These are phyloP conservation scores for Crithidia bombi DNA, from an alignment of 208 protist genomes.

Conservation along the genomic window DNA sequence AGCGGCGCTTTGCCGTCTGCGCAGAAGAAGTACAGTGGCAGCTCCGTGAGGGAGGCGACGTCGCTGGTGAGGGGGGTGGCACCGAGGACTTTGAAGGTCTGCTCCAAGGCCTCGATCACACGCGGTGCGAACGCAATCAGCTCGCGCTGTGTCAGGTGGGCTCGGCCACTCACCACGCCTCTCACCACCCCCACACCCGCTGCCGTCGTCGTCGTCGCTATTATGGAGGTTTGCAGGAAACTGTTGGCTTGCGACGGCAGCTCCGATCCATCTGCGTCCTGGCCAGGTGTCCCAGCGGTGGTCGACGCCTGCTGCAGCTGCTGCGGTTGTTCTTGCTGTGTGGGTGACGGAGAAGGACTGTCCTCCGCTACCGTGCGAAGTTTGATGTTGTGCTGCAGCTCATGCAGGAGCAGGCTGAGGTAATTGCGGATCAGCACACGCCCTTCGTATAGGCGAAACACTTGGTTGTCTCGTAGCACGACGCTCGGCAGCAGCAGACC, in stretches of 20 bases:
- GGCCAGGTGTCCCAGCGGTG: not conserved
- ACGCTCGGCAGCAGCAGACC: conserved; percentile 51
- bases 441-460: conserved; percentile 66
- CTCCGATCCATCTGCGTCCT: not conserved
- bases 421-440: conserved; percentile 59
- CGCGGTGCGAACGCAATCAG: conserved; percentile 41
- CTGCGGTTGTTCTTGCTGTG: not conserved
- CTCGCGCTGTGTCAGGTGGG: conserved; percentile 36
- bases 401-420: conserved; percentile 39
- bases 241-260: not conserved
- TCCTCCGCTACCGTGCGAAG: not conserved
- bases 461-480: conserved; percentile 44
- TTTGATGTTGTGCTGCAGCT: conserved; percentile 31
- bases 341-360: too few relatives aligned
- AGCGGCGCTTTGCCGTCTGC: conserved; percentile 19
- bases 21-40: conserved; percentile 62
- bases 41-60: conserved; percentile 58
- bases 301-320: not conserved
- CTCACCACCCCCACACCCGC: too few relatives aligned
- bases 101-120: conserved; percentile 52
- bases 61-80: conserved; percentile 63
- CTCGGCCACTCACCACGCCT: conserved; percentile 13
- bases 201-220: not conserved
- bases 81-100: conserved; percentile 56
- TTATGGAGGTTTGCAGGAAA: not conserved